phyloP scores from a whole-genome alignment of 2,329 filamentous ascomycete genomes.

The Pezicula rhizophila region DNA sequence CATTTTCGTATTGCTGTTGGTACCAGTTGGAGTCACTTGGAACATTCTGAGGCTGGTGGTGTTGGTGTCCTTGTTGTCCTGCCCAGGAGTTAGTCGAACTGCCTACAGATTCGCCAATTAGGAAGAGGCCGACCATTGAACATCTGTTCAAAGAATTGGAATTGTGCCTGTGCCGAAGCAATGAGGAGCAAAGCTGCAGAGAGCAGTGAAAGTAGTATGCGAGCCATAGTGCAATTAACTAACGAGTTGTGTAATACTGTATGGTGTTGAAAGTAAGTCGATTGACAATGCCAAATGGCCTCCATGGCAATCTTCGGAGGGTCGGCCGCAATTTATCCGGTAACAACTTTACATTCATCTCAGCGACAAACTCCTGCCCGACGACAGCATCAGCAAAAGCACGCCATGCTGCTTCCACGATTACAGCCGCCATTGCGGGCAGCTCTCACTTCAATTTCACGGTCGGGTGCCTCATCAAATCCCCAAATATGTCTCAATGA shows the following conservation, averaged over 20 bases:
- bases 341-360: not conserved
- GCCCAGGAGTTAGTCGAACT: not conserved
- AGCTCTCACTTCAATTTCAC: constrained; percentile 27
- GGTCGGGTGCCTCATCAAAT: constrained; percentile 8
- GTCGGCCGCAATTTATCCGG: not conserved
- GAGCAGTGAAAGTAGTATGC: constrained; percentile 30
- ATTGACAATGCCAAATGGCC: not conserved
- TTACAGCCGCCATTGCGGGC: constrained; percentile 38
- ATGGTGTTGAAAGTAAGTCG: not conserved
- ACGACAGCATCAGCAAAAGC: constrained; percentile 15
- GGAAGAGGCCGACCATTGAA: constrained; percentile 60
- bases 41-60: constrained; percentile 67
- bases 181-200: constrained; percentile 50
- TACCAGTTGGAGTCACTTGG: constrained; percentile 81
- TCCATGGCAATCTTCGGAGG: not conserved
- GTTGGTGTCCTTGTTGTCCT: constrained; percentile 34
- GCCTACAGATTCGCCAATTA: constrained; percentile 69
- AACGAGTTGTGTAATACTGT: not conserved
- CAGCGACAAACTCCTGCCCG: not conserved
- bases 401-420: constrained; percentile 37
- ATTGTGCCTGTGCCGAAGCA: constrained; percentile 64
- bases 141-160: constrained; percentile 98
- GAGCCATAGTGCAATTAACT: constrained; percentile 17
- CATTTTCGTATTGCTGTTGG: constrained; percentile 59
- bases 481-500: constrained; percentile 21